Base-by-base conservation (phyloP, 768 basidiomycete species). In the Sutorius australiensis region DNA sequence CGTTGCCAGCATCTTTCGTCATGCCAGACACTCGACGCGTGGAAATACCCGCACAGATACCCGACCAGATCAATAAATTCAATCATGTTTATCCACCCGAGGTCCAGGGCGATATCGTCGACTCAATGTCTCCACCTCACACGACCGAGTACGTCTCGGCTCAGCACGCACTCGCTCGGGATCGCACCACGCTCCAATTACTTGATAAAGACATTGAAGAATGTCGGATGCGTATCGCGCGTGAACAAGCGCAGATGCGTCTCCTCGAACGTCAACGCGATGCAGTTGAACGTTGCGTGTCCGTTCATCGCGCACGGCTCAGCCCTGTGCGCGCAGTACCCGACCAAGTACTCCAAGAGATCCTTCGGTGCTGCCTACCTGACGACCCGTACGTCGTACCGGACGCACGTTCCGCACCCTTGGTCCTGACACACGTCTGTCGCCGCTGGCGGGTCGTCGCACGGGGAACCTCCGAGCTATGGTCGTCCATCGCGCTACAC, bases 341-440 rank as follows among this genome's bases (percentile, higher is more conserved):
- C 37, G 60, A 67, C 28, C 70, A 72, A 51, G 17, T 72, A 0
- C 58, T 71, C 5, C 66, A 70, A 50, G 65, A 69, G 30, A 67
- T 72, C 27, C 70, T 70, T 30, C 56, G 50, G 42, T 54, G 45
- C 32, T 72, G 67, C 27, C 30, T 69, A 2, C 69, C 59, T 0
- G 57, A 64, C 17, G 55, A 50, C 11, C 47, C 47, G 16, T 71
- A 61, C 47, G n/a, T 61, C 48, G 47, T 56, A 3, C 72, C 68
- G 2, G 34, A 58, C 21, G 43, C 49, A 6, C 54, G 31, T 44
- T 51, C 57, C 6, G 67, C 69, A 28, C 72, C 72, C 3, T 50
- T 73, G 8, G 50, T 72, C 36, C 66, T 73, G 36, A 62, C 67
- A 1, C 71, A 62, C 17, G 59, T 72, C 28, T 72, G 70, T 53